Percentiles rank a stretch among this genome's conserved stretches.
Conservation (phyloP, 495 filamentous ascomycete species). For the Neurospora intermedia region DNA sequence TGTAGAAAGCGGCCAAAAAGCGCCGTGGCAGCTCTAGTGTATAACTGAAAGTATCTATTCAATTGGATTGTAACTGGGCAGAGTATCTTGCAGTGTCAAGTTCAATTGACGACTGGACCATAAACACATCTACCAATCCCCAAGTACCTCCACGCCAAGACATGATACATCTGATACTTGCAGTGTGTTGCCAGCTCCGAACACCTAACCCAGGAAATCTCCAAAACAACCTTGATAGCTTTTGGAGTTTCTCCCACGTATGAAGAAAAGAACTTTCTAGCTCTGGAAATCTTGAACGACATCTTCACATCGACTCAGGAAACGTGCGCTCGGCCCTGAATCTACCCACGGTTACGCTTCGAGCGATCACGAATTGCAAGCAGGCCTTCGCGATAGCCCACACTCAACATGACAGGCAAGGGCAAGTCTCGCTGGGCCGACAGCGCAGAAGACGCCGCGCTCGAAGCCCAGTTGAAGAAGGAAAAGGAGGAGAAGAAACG, state of each 20-base stretch:
- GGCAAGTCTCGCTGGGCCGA: slow-evolving; percentile 80
- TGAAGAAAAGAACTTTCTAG: neutral
- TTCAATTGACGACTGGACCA: neutral
- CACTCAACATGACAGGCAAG: slow-evolving; percentile 47
- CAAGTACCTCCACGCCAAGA: neutral
- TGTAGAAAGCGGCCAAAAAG: too few relatives aligned
- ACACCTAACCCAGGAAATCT: slow-evolving; percentile 11
- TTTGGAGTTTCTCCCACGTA: neutral
- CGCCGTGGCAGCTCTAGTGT: too few relatives aligned
- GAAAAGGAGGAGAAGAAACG: slow-evolving; percentile 89
- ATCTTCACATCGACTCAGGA: neutral
- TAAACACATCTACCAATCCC: neutral
- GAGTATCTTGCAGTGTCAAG: neutral
- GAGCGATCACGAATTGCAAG: neutral
- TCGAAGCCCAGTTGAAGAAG: slow-evolving; percentile 60
- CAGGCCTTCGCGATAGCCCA: neutral
- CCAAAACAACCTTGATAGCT: slow-evolving; percentile 9
- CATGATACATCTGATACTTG: neutral
- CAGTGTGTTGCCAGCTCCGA: neutral
- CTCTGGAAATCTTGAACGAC: neutral
- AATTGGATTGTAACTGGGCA: neutral
- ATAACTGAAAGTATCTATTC: too few relatives aligned
- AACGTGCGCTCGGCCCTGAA: neutral
- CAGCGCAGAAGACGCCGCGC: slow-evolving; percentile 61
- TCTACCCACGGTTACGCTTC: neutral